phyloP scores from a whole-genome alignment of 768 basidiomycete genomes.

The Hygrophorus russula region DNA sequence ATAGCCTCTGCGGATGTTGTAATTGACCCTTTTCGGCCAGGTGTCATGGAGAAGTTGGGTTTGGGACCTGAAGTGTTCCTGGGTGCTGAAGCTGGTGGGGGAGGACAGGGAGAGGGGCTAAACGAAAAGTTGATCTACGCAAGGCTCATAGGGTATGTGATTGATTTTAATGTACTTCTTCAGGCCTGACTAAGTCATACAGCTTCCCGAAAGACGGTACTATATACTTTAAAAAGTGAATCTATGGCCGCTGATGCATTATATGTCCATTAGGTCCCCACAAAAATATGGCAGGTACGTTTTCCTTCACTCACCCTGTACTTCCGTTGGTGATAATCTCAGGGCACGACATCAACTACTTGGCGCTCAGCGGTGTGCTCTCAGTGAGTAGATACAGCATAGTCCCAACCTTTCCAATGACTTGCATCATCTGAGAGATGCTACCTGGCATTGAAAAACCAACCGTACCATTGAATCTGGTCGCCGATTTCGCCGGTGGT shows the following conservation, averaged over 20 bases:
- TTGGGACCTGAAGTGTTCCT: constrained; percentile 70
- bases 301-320: neutral
- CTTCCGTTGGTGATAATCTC: constrained; percentile 1
- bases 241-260: neutral
- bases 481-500: constrained; percentile 80
- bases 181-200: neutral
- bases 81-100: constrained; percentile 17
- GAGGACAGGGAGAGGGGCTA: constrained; percentile 28
- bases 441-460: constrained; percentile 63
- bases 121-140: constrained; percentile 64
- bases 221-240: neutral
- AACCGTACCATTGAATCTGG: constrained; percentile 59
- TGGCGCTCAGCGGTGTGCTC: constrained; percentile 67
- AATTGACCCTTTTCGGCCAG: constrained; percentile 78
- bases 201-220: constrained; percentile 57
- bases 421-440: constrained; percentile 29
- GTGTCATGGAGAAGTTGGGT: constrained; percentile 68
- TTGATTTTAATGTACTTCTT: constrained; percentile 4
- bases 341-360: constrained; percentile 83
- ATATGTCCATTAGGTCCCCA: constrained; percentile 39
- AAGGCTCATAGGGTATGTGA: constrained; percentile 58
- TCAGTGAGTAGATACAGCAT: constrained; percentile 31
- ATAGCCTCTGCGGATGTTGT: constrained; percentile 63
- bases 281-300: constrained; percentile 65
- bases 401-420: neutral